These are phyloP conservation scores for Yamadazyma tumulicola DNA, from an alignment of 805 yeast genomes.

Conservation along the genomic window DNA sequence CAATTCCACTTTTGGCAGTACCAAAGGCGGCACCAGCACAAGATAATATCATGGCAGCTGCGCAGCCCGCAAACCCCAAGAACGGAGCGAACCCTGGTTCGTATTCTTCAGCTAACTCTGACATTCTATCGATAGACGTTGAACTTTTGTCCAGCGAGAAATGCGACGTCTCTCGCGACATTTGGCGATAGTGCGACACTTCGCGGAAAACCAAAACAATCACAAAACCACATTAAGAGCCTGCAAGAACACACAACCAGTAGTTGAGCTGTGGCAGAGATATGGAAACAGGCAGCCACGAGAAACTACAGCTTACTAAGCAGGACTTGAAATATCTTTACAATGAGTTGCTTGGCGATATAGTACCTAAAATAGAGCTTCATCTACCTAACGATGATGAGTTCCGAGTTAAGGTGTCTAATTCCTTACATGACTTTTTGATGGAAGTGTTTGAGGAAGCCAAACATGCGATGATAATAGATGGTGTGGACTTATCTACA, in stretches of 20 bases:
- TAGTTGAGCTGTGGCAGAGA: no score
- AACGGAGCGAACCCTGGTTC: conserved; percentile 95
- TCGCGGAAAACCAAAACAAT: no score
- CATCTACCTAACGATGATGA: conserved; percentile 51
- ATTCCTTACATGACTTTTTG: conserved; percentile 43
- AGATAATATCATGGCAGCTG: conserved; percentile 84
- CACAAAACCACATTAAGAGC: no score
- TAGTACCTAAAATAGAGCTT: conserved; percentile 43
- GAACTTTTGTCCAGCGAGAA: no score
- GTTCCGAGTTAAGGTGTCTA: conserved; percentile 41
- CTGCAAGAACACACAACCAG: no score
- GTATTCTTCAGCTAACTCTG: conserved; percentile 46
- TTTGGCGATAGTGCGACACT: no score
- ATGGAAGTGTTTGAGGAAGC: conserved; percentile 55
- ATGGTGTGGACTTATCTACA: conserved; percentile 43
- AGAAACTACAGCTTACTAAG: conserved; percentile 45
- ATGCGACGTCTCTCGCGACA: no score
- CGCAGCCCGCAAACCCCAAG: conserved; percentile 96
- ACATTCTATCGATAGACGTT: no score
- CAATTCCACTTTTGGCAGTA: conserved; percentile 96
- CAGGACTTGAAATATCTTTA: conserved; percentile 53
- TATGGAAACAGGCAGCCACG: conserved; percentile 21
- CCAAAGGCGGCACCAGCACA: conserved; percentile 99
- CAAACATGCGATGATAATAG: conserved; percentile 52
- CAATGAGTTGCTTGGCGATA: conserved; percentile 37